Percentiles rank a stretch among this genome's conserved stretches.
Evolutionary conservation across 176 grass and related monocot species (phyloP).

Genomic region (Carex kokanica): DNA sequence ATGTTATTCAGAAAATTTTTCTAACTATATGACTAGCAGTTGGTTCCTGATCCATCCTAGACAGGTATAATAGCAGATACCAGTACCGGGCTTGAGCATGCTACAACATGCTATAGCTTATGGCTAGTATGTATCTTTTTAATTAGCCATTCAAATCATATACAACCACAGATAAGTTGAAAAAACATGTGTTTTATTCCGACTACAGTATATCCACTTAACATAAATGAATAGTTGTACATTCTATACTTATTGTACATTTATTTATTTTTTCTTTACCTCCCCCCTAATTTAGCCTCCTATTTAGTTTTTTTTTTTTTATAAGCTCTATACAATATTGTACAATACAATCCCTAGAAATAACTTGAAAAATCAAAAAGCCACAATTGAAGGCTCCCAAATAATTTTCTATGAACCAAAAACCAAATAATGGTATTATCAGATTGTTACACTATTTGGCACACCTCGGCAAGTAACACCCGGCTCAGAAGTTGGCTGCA

Average conservation of each 20-base stretch:
- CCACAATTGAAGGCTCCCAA: not conserved
- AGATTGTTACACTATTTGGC: slow-evolving; percentile 85
- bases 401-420: not conserved
- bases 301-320: not conserved
- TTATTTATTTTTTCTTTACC: not conserved
- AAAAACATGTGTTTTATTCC: not conserved
- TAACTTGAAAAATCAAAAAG: not conserved
- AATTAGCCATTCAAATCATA: no score
- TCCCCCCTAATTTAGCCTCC: not conserved
- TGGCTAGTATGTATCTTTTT: not conserved
- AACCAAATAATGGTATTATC: not conserved
- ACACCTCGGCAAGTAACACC: slow-evolving; percentile 88
- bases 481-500: slow-evolving; percentile 66
- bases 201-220: not conserved
- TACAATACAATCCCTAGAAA: slow-evolving; percentile 27
- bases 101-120: not conserved
- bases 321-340: slow-evolving; percentile 17
- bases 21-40: not conserved
- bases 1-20: not conserved
- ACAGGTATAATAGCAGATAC: slow-evolving; percentile 33
- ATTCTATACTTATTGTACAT: not conserved
- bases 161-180: not conserved
- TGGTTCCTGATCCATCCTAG: slow-evolving; percentile 37
- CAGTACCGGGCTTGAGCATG: slow-evolving; percentile 34
- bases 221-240: not conserved